These are phyloP conservation scores for Carex myosuroides DNA, from an alignment of 176 grass and related monocot species.

Conservation along the genomic window DNA sequence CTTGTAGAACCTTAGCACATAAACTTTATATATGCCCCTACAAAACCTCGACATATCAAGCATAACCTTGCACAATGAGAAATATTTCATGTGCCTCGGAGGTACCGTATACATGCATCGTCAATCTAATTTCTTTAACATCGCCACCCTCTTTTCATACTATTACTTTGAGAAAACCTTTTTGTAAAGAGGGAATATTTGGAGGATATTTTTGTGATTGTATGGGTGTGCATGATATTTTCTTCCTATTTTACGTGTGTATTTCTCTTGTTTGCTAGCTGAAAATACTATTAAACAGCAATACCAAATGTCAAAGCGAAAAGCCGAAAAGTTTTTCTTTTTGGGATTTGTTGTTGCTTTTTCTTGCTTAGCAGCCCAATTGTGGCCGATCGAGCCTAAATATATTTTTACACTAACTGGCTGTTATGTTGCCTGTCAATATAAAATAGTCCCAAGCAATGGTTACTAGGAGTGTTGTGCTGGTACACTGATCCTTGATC, in stretches of 20 bases:
- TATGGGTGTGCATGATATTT: not conserved
- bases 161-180: not conserved
- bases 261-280: not conserved
- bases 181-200: not conserved
- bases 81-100: not conserved
- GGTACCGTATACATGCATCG: not conserved
- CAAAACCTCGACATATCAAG: not conserved
- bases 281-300: not conserved
- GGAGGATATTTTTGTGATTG: not conserved
- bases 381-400: not conserved
- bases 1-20: not conserved
- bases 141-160: not conserved
- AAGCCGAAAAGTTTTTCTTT: not conserved
- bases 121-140: not conserved
- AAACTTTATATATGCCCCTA: not conserved
- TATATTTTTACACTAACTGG: not conserved
- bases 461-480: not conserved
- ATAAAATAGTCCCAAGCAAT: not conserved
- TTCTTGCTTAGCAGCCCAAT: not conserved
- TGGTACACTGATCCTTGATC: not conserved
- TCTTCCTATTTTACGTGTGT: not conserved
- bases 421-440: not conserved
- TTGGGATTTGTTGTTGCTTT: not conserved
- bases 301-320: not conserved
- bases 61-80: not conserved